Evolutionary conservation across 352 stramenopile genomes (phyloP), one percentile per base, ranked within the genome.

Genomic region (Phytophthora multivora): DNA sequence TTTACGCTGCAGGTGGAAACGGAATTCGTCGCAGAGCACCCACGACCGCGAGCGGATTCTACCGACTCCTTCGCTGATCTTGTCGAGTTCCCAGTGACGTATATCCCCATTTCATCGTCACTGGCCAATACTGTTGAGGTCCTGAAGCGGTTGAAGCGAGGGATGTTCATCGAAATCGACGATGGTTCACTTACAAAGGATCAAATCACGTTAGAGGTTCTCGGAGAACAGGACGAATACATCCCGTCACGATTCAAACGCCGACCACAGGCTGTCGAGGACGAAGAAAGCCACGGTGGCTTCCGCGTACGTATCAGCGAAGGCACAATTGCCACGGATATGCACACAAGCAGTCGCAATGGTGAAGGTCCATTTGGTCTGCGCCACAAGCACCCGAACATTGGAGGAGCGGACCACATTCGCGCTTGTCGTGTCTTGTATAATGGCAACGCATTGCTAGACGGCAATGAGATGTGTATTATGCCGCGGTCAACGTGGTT

Each of bases 151-250:
- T 63, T 88, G 8, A 76, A 75, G 28, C 65, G 28, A 33, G 83
- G 83, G 4, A 86, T 82, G 70, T 54, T 78, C 12, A 75, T 93
- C 30, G 79, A 93, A 21, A 80, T 93, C 33, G 83, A 93, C 59
- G 83, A 93, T 55, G 79, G 79, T 0, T 93, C 81, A 21, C 73
- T 93, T 18, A 93, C 83, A 4, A 89, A 86, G 41, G 83, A 93
- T 53, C 83, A 88, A 49, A 86, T 93, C 54, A 88, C 75, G n/a
- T 60, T 93, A 16, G 71, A 93, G 30, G 81, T 93, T 38, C 74
- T 93, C 3, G 83, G 83, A 25, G 73, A 60, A 3, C 83, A 90
- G 58, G 57, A 83, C 21, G 59, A 69, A 48, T 91, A 91, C 45
- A 33, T 89, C 8, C 75, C 76, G 11, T 62, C 71, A 19, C 59